Base-by-base conservation (phyloP, 1,139 yeast genomes). In the Suzukiozyma palmioleophila region DNA sequence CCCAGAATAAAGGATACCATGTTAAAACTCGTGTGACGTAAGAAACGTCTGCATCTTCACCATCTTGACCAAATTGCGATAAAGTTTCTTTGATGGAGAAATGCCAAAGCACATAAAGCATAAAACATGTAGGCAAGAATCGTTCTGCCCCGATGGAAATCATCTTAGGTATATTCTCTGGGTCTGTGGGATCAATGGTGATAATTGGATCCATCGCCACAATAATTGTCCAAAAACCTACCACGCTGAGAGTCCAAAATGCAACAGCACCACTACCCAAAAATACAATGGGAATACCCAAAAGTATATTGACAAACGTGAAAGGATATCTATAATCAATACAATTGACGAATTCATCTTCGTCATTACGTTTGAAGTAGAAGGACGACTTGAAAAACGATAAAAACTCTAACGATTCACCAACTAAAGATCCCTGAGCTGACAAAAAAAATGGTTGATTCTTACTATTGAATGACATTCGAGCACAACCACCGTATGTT, bases 201-300 rank as follows among this genome's bases (percentile, higher is more conserved):
- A 76, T 45, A 0, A 97, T 96, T 1, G 97, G 97, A 51, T 92
- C 96, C 11, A 94, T 73, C 0, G 88, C 84, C 27, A 90, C 58
- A 1, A 81, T 64, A 30, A 90, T 78, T 0, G 95, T 85, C 96
- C 96, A 87, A 60, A 84, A 89, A 0, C 95, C 96, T n/a, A 79
- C 77, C 1, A 79, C 54, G 33, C 73, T 68, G 13, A 77, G 57
- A 1, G 77, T 68, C 88, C 92, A 84, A 54, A 69, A 86, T 5
- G 80, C 74, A 2, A 75, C 64, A 0, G 69, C 56, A 0, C 90
- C 82, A 27, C 75, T 67, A 12, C 71, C 73, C 35, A 82, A 52
- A 56, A 71, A 75, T 48, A 79, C 76, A 32, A 86, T 56, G 27
- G 94, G 83, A 32, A 75, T 35, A 5, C 83, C 81, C 48, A 85